These are phyloP conservation scores for Thermothelomyces thermophilus DNA, from an alignment of 2,329 filamentous ascomycete species.

Conservation along the genomic window DNA sequence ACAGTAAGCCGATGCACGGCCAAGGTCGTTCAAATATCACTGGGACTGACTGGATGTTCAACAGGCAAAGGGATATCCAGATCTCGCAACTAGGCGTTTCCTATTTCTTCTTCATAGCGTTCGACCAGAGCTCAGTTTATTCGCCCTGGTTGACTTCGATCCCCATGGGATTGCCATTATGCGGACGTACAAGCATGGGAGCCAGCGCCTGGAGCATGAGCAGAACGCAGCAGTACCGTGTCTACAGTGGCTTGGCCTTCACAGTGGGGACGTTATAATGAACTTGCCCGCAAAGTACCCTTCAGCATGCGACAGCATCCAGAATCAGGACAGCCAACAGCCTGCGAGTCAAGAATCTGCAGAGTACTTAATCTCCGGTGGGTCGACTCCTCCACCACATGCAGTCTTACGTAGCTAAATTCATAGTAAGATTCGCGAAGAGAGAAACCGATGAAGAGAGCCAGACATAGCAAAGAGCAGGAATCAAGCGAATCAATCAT, in stretches of 20 bases:
- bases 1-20: slow-evolving; percentile 46
- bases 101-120: slow-evolving; percentile 46
- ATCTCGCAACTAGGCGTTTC: slow-evolving; percentile 62
- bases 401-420: not conserved
- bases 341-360: slow-evolving; percentile 1
- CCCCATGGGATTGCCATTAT: slow-evolving; percentile 70
- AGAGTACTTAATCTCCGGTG: slow-evolving; percentile 12
- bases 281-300: not conserved
- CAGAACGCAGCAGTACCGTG: slow-evolving; percentile 40
- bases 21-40: not conserved
- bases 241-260: slow-evolving; percentile 60
- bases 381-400: not conserved
- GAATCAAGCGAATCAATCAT: slow-evolving; percentile 16
- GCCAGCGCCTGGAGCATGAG: slow-evolving; percentile 56
- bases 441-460: slow-evolving; percentile 15
- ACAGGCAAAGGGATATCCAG: slow-evolving; percentile 77
- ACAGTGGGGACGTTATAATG: slow-evolving; percentile 35
- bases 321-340: slow-evolving; percentile 18
- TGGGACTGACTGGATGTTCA: not conserved
- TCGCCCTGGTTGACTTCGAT: slow-evolving; percentile 66
- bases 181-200: slow-evolving; percentile 66
- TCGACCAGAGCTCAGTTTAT: slow-evolving; percentile 48
- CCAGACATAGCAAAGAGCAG: not conserved
- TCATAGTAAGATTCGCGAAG: slow-evolving; percentile 1
- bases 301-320: not conserved